Percentiles rank a stretch among this genome's conserved stretches.
Conservation (phyloP, 257 asterid genomes). For the Echites panduratus region DNA sequence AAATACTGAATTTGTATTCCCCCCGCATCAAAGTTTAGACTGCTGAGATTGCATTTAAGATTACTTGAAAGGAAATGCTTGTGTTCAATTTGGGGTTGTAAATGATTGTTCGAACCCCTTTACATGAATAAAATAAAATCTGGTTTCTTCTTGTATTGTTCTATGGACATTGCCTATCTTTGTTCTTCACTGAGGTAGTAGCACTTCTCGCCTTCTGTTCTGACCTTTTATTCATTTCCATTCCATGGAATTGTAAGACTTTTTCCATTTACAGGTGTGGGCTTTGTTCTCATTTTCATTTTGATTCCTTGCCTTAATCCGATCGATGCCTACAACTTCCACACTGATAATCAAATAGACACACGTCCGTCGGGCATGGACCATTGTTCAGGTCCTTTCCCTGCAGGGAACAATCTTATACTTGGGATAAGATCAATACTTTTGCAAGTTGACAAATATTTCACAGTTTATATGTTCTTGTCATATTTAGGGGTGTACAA, state of each 20-base stretch:
- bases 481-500: too few relatives aligned
- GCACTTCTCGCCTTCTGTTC: neutral
- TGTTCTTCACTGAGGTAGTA: neutral
- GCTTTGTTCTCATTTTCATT: neutral
- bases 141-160: slow-evolving; percentile 9
- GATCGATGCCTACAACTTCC: neutral
- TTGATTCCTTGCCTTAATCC: neutral
- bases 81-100: slow-evolving; percentile 38
- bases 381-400: too few relatives aligned
- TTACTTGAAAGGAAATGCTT: slow-evolving; percentile 12
- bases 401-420: too few relatives aligned
- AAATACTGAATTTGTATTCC: slow-evolving; percentile 34
- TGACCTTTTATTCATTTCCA: neutral
- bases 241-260: too few relatives aligned
- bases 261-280: too few relatives aligned
- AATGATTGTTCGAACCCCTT: slow-evolving; percentile 34
- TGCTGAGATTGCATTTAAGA: slow-evolving; percentile 14
- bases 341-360: neutral
- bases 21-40: slow-evolving; percentile 24
- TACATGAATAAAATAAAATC: slow-evolving; percentile 22
- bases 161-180: neutral
- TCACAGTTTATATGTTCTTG: too few relatives aligned
- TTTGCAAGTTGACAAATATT: too few relatives aligned
- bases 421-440: too few relatives aligned
- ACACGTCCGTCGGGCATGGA: neutral